phyloP scores from a whole-genome alignment of 1,284 basidiomycete genomes.

The Laetiporus sulphureus region DNA sequence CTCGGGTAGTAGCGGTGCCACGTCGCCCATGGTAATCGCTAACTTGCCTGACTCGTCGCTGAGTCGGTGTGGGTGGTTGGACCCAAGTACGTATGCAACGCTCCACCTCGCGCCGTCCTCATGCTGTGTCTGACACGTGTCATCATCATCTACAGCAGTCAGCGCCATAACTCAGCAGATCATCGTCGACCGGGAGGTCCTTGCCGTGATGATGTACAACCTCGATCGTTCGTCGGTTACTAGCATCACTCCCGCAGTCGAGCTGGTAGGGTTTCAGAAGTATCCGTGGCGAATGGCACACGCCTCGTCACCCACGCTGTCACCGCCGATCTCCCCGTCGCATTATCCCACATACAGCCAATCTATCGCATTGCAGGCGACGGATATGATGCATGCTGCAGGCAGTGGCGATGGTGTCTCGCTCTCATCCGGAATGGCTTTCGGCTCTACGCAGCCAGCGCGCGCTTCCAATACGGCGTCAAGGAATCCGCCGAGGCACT shows the following conservation, averaged over 20 bases:
- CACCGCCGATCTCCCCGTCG: conserved; percentile 9
- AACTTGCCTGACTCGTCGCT: conserved; percentile 57
- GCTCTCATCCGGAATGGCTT: conserved; percentile 5
- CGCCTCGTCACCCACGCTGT: conserved; percentile 16
- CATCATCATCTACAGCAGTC: conserved; percentile 28
- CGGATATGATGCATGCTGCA: conserved; percentile 9
- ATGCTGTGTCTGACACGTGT: conserved; percentile 15
- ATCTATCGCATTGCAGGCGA: conserved; percentile 8
- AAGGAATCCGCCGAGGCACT: conserved; percentile 2
- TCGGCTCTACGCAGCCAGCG: conserved; percentile 3
- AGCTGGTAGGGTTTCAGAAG: conserved; percentile 49
- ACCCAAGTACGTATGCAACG: conserved; percentile 31
- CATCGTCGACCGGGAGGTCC: conserved; percentile 50
- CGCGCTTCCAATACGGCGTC: no score
- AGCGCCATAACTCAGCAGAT: conserved; percentile 61
- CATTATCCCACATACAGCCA: conserved; percentile 3
- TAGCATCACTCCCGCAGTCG: conserved; percentile 45
- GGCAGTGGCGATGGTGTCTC: conserved; percentile 3
- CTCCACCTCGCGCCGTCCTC: conserved; percentile 12
- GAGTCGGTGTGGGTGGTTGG: conserved; percentile 53
- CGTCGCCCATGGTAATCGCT: conserved; percentile 30
- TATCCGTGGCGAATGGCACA: conserved; percentile 25
- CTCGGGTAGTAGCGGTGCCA: conserved; percentile 12
- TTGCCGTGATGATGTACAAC: conserved; percentile 60
- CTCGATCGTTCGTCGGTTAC: conserved; percentile 45